Conservation (phyloP, 2,329 filamentous ascomycete species). For the Fusarium scirpi region DNA sequence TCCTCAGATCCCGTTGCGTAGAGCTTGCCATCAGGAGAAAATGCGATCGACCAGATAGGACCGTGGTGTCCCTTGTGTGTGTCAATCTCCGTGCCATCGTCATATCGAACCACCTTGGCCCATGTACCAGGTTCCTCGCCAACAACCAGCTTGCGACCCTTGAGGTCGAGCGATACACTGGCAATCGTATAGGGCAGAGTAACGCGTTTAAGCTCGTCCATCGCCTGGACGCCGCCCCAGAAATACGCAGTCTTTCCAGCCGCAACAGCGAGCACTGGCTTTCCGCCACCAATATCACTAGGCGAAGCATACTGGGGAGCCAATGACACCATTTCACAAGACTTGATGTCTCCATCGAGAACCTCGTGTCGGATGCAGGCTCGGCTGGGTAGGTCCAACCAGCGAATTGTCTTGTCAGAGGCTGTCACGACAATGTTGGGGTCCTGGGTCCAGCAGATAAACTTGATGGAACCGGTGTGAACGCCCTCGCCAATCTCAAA, state of each 20-base stretch:
- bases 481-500: slow-evolving; percentile 90
- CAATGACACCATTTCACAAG: slow-evolving; percentile 86
- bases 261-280: slow-evolving; percentile 84
- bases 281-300: slow-evolving; percentile 73
- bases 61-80: slow-evolving; percentile 97
- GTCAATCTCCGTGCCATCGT: slow-evolving; percentile 85
- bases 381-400: slow-evolving; percentile 89
- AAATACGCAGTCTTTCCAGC: slow-evolving; percentile 96
- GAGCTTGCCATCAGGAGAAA: slow-evolving; percentile 93
- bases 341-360: slow-evolving; percentile 88
- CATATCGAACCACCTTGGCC: slow-evolving; percentile 94
- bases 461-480: slow-evolving; percentile 92
- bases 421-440: slow-evolving; percentile 91
- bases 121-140: slow-evolving; percentile 94
- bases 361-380: slow-evolving; percentile 80
- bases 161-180: slow-evolving; percentile 87
- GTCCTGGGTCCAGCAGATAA: slow-evolving; percentile 92
- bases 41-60: slow-evolving; percentile 95
- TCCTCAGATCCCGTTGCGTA: slow-evolving; percentile 98
- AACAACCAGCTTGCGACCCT: slow-evolving; percentile 85
- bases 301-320: slow-evolving; percentile 68
- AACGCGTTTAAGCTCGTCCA: slow-evolving; percentile 79
- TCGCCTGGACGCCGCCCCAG: slow-evolving; percentile 81
- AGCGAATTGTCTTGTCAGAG: slow-evolving; percentile 90
- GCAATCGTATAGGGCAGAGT: slow-evolving; percentile 87